Evolutionary conservation across 345 rosid genomes (phyloP), one percentile per base, ranked within the genome.

Genomic region (Zanthoxylum bungeanum): DNA sequence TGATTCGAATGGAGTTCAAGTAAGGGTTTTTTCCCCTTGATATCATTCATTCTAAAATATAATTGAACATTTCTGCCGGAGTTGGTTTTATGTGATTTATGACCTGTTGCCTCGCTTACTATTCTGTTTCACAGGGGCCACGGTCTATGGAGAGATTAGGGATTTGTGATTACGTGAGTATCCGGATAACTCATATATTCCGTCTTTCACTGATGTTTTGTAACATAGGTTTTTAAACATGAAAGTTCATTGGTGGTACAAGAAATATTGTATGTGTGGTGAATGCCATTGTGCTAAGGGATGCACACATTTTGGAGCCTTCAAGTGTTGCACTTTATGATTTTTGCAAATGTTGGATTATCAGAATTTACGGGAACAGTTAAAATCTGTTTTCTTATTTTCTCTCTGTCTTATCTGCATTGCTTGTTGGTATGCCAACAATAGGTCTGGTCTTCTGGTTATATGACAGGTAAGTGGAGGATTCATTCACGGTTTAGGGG

Each of bases 91-190:
- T 70, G 37, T 46, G 52, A 42, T 72, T 70, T n/a, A 22, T 66
- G 70, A 73, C 62, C 7, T 33, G 21, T 49, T 55, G 33, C 53
- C 58, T 75, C 61, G 59, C 60, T 61, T 64, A 47, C 49, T 64
- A 22, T 71, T 79, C 61, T 76, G 37, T 37, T 75, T 80, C 60
- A 73, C 81, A 96, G 99, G 97, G 87, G 75, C 97, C 97, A 57
- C 64, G 79, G 60, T 83, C 79, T 51, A 57, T 96, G 75, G 75
- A 79, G 82, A 88, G 76, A 81, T 78, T 77, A 55, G 98, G 88
- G 71, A 62, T 42, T 34, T 96, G 99, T 47, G 75, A 86, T 72
- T 96, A 87, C 66, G 98, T 93, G 79, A 91, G 96, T 85, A 36
- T 33, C 76, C 73, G 34, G 68, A 60, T 68, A 69, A 66, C 74